These are phyloP conservation scores for Prunus armeniaca DNA, from an alignment of 306 rosid species.

Conservation along the genomic window DNA sequence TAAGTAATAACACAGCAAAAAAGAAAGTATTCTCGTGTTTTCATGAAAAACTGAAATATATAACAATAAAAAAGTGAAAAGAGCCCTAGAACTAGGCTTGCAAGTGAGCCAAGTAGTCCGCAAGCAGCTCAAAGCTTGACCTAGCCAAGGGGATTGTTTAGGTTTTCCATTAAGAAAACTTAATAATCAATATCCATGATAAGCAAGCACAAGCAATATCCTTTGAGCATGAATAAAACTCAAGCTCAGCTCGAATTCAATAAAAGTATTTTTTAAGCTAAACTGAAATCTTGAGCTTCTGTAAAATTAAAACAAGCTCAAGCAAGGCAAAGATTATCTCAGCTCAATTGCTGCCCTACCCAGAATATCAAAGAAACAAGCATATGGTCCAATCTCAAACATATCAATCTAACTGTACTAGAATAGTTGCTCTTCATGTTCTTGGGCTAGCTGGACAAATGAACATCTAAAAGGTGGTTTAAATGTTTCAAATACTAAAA, in stretches of 20 bases:
- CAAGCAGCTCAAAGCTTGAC: background rate
- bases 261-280: background rate
- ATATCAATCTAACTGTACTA: background rate
- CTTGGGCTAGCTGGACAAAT: background rate
- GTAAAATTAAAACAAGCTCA: background rate
- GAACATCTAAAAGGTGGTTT: conserved; percentile 5
- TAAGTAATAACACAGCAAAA: background rate
- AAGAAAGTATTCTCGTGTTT: background rate
- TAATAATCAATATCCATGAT: background rate
- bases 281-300: background rate
- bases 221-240: background rate
- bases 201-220: background rate
- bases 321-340: background rate
- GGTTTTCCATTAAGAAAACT: background rate
- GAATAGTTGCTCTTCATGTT: background rate
- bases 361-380: background rate
- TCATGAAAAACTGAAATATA: background rate
- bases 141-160: background rate
- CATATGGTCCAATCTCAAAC: background rate
- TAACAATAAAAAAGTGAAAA: background rate
- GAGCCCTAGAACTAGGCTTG: background rate
- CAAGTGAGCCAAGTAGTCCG: background rate
- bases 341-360: background rate
- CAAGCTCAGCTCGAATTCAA: background rate
- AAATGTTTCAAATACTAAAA: background rate